A percentile compares a stretch with the other conserved stretches of the same genome.
phyloP scores from a whole-genome alignment of 257 asterid species.

The Osmanthus fragrans region DNA sequence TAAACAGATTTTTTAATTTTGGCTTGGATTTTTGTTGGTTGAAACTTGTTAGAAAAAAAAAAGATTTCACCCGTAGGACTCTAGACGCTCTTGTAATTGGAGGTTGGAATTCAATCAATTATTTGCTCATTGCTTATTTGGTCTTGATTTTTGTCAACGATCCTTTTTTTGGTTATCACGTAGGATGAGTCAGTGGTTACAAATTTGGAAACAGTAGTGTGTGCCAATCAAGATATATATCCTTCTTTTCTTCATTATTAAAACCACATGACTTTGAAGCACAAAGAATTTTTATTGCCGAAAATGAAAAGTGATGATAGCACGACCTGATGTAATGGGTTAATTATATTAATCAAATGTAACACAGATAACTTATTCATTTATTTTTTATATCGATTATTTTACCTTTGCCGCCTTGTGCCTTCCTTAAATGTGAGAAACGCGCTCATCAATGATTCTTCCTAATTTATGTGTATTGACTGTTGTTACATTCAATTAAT shows the following conservation, averaged over 20 bases:
- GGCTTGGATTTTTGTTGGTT: conserved; percentile 5
- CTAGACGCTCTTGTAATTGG: not conserved
- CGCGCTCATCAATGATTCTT: not conserved
- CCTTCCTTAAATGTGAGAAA: not conserved
- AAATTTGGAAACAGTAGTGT: not conserved
- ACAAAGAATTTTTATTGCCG: not conserved
- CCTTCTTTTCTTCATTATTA: not conserved
- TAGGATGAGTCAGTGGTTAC: not conserved
- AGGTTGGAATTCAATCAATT: conserved; percentile 13
- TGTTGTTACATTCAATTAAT: not conserved
- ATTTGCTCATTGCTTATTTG: conserved; percentile 5
- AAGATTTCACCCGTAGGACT: not conserved
- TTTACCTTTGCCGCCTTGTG: not conserved
- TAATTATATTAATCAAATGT: not conserved
- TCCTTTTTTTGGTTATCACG: conserved; percentile 17
- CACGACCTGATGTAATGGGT: not conserved
- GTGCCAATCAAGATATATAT: not conserved
- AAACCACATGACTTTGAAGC: not conserved
- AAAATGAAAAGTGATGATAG: not conserved
- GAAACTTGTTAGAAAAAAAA: conserved; percentile 13
- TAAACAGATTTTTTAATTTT: not conserved
- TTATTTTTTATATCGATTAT: not conserved
- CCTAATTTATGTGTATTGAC: not conserved
- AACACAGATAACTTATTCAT: not conserved
- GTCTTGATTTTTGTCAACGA: not conserved